Evolutionary conservation across 1,139 yeast species (phyloP), one percentile per base, ranked within the genome.

Genomic region (Kluyveromyces marxianus): DNA sequence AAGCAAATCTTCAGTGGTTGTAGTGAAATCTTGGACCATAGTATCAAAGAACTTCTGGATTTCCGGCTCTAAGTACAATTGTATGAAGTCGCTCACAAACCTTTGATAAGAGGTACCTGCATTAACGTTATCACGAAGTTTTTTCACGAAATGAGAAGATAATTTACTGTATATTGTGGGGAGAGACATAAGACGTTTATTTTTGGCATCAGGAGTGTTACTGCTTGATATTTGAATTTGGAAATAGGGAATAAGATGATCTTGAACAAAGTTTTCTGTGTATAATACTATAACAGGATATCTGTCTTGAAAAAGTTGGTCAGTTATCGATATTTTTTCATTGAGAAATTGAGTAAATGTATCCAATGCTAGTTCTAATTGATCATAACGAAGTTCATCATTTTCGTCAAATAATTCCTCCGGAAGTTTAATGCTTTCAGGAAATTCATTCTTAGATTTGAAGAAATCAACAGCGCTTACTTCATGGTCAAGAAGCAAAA

Each of bases 251-350:
- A 75, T 60, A 44, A 75, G 74, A 48, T 75, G 78, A 37, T 76
- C 66, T 51, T 78, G 80, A 44, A 81, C 80, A 3, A 74, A 69
- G 4, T 69, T 70, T 42, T 69, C 71, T 35, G 63, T 54, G 45
- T 65, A 69, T 37, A 61, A 58, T 54, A 57, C 56, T 58, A 60
- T 69, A 48, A 59, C 63, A 4, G 63, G 71, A 43, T 67, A 57
- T 37, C 61, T 63, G 31, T 62, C 62, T 7, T 55, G 59, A 54
- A 68, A 68, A 14, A 69, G 50, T 3, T 44, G 49, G 46, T 69
- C 71, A 4, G 63, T 65, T 8, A 67, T 50, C 45, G 56, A 39
- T 37, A 68, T 54, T 35, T 67, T 64, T 10, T 54, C 55, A 39
- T 68, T 66, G 36, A 69, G 53, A 50, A 56, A 50, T 35, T 45